Conservation (phyloP, 1,139 yeast species). For the Kurtzmaniella natalensis region DNA sequence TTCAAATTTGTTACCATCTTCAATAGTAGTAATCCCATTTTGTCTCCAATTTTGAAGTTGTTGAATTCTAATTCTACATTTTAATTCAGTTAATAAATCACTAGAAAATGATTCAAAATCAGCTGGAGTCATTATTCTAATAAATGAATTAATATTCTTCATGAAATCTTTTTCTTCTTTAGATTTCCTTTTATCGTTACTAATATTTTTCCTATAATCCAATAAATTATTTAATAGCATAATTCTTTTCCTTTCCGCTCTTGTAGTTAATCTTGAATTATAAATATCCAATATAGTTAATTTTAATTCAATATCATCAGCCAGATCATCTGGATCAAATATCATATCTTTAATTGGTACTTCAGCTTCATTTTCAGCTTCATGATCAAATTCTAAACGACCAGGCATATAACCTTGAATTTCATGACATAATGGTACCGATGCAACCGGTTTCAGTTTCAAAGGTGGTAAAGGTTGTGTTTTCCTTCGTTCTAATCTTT, state of each 20-base stretch:
- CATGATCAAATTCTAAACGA: constrained; percentile 91
- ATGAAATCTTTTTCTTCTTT: constrained; percentile 86
- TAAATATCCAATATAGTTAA: constrained; percentile 84
- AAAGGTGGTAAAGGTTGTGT: constrained; percentile 72
- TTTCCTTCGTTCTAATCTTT: constrained; percentile 64
- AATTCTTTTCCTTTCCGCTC: constrained; percentile 88
- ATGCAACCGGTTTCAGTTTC: constrained; percentile 81
- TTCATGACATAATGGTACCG: constrained; percentile 95
- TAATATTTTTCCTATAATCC: constrained; percentile 79
- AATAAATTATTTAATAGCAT: constrained; percentile 71
- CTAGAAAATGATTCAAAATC: constrained; percentile 72
- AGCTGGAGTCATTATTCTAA: constrained; percentile 71
- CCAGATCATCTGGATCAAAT: constrained; percentile 89
- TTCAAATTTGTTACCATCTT: constrained; percentile 81
- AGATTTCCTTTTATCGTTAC: constrained; percentile 71
- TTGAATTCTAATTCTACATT: constrained; percentile 74
- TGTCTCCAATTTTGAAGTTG: constrained; percentile 92
- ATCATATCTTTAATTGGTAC: constrained; percentile 90
- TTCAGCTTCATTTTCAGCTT: constrained; percentile 96
- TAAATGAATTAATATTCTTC: constrained; percentile 73
- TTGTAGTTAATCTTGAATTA: constrained; percentile 79
- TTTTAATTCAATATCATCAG: constrained; percentile 84
- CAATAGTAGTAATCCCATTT: constrained; percentile 80
- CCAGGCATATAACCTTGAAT: constrained; percentile 99
- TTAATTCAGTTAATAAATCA: constrained; percentile 73